These are phyloP conservation scores for Tephrocybe rancida DNA, from an alignment of 768 basidiomycete species.

Conservation along the genomic window DNA sequence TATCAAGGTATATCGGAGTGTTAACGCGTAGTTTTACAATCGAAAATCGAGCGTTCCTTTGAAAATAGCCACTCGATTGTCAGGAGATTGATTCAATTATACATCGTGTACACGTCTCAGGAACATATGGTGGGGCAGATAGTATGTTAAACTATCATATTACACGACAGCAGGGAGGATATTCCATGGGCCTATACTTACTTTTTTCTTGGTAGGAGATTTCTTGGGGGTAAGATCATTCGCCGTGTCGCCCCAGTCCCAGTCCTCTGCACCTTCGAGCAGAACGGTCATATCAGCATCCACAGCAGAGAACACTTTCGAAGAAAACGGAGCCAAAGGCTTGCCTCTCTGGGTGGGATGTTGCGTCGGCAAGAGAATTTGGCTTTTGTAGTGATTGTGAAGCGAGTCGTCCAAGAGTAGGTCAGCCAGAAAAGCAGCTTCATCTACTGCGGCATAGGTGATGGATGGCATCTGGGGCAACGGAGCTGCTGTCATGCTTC, in stretches of 20 bases:
- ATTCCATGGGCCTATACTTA: slow-evolving; percentile 8
- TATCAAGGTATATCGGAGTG: slow-evolving; percentile 44
- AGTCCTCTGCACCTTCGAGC: slow-evolving; percentile 65
- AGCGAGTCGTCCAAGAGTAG: slow-evolving; percentile 52
- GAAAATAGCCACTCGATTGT: slow-evolving; percentile 27
- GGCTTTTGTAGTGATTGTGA: slow-evolving; percentile 38
- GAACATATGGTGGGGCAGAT: slow-evolving; percentile 25
- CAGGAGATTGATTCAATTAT: slow-evolving; percentile 46
- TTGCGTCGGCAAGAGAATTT: slow-evolving; percentile 18
- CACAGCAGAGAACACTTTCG: slow-evolving; percentile 24
- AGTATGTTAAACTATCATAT: slow-evolving; percentile 7
- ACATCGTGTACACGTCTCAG: slow-evolving; percentile 56
- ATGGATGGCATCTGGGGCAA: slow-evolving; percentile 35
- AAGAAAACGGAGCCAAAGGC: slow-evolving; percentile 18
- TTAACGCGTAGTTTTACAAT: too few relatives aligned
- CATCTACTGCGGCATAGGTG: slow-evolving; percentile 42
- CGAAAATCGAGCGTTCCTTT: slow-evolving; percentile 38
- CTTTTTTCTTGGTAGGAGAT: slow-evolving; percentile 29
- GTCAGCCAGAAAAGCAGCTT: slow-evolving; percentile 58
- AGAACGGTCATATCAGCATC: slow-evolving; percentile 50
- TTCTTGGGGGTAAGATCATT: slow-evolving; percentile 57
- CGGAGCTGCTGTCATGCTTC: background rate
- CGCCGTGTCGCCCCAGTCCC: slow-evolving; percentile 68
- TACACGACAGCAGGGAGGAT: background rate
- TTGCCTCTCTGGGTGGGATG: slow-evolving; percentile 7